Evolutionary conservation across 345 rosid species (phyloP), one percentile per base, ranked within the genome.

Genomic region (Geranium brycei): DNA sequence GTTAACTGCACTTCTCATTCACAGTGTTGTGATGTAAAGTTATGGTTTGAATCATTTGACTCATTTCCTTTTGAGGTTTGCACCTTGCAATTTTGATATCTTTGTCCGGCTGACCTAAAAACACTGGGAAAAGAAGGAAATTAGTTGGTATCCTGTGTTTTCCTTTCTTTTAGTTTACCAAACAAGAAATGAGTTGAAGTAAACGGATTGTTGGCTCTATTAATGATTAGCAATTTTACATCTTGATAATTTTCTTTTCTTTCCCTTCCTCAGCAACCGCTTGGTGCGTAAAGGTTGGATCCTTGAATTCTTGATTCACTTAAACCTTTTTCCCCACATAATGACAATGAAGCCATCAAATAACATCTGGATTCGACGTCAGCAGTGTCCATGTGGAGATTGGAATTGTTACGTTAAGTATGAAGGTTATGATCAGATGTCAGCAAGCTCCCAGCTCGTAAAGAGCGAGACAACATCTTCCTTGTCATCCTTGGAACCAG

Each of bases 371-470:
- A 89, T 89, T 74, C 85, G 83, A 62, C 82, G 83, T 19, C 98
- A 89, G 65, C 95, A 92, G 63, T 92, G 98, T 69, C 90, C 91
- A 2, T 92, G 98, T 67, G 95, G 96, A 65, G 96, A 92, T 74
- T 87, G 96, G 96, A 92, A 92, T 64, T 92, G 98, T 62, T 89
- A 79, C 19, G 72, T 86, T 61, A 81, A 73, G 67, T 64, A 76
- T 63, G 91, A 89, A 51, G 88, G 88, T 68, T 89, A 89, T 65
- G 82, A 77, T 73, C 89, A 82, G 75, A 72, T 77, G 58, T 69
- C 79, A 5, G 64, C 74, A 35, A 81, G 60, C 73, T 72, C 80
- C 59, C 84, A 80, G 60, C 68, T 73, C 17, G 66, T 79, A n/a
- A 89, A 82, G 68, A 82, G 59, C 58, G 92, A 89, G 72, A 68